Percentiles rank a stretch among this genome's conserved stretches.
Evolutionary conservation across 768 basidiomycete species (phyloP).

Genomic region (Lanmaoa rubissima): DNA sequence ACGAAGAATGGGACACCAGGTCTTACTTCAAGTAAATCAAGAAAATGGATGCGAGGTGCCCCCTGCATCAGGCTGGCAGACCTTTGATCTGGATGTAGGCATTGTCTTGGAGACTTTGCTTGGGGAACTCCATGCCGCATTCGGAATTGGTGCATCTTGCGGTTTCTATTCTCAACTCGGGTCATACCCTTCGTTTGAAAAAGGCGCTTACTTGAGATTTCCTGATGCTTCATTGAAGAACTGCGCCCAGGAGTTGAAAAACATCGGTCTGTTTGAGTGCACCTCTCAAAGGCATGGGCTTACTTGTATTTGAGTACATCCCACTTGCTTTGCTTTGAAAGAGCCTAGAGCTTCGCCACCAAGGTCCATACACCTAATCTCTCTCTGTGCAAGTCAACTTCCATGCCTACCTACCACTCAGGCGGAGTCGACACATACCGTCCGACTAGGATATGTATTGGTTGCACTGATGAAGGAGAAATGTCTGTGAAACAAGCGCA

Average conservation of each 20-base stretch:
- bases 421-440: conserved; percentile 24
- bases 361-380: conserved; percentile 45
- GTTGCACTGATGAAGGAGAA: conserved; percentile 26
- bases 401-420: neutral
- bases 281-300: conserved; percentile 4
- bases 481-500: conserved; percentile 19
- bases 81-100: conserved; percentile 42
- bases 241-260: conserved; percentile 16
- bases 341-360: conserved; percentile 39
- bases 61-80: conserved; percentile 30
- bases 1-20: conserved; percentile 19
- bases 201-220: conserved; percentile 35
- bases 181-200: conserved; percentile 1
- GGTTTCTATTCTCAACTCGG: conserved; percentile 13
- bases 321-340: conserved; percentile 40
- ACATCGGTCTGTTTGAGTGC: conserved; percentile 1
- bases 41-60: neutral
- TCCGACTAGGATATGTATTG: conserved; percentile 32
- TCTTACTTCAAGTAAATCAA: conserved; percentile 12
- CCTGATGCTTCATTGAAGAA: conserved; percentile 40
- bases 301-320: conserved; percentile 43
- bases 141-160: conserved; percentile 39
- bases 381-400: conserved; percentile 31
- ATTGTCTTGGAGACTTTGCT: conserved; percentile 39
- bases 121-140: conserved; percentile 41